Conservation (phyloP, 2,329 filamentous ascomycete species). For the Rutstroemia sp. region DNA sequence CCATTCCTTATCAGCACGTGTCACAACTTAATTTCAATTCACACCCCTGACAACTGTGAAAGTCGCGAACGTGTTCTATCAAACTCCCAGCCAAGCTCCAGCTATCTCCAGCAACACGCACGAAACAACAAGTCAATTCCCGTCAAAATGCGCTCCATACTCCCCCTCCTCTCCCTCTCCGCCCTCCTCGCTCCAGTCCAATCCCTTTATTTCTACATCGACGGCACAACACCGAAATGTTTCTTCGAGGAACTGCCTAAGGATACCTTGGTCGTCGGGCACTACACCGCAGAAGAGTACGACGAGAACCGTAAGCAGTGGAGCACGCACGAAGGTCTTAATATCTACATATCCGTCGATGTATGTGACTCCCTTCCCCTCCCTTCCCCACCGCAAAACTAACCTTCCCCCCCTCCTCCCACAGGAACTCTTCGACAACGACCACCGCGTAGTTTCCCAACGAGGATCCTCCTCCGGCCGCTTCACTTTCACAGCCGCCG, state of each 20-base stretch:
- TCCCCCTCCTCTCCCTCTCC: slow-evolving; percentile 59
- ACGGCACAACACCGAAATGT: slow-evolving; percentile 79
- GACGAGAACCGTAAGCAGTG: slow-evolving; percentile 63
- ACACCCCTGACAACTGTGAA: not conserved
- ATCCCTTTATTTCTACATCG: slow-evolving; percentile 93
- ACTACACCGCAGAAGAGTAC: slow-evolving; percentile 82
- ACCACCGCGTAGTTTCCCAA: slow-evolving; percentile 92
- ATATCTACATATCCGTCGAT: slow-evolving; percentile 87
- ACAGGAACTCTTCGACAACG: slow-evolving; percentile 94
- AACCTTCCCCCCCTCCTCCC: slow-evolving; percentile 8
- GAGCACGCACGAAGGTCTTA: slow-evolving; percentile 65
- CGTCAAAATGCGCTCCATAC: slow-evolving; percentile 48
- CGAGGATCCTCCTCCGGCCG: slow-evolving; percentile 67
- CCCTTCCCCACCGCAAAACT: not conserved
- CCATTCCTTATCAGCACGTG: slow-evolving; percentile 8
- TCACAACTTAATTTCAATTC: not conserved
- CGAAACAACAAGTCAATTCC: not conserved
- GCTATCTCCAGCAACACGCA: not conserved
- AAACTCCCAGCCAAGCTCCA: not conserved
- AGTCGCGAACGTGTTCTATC: slow-evolving; percentile 12
- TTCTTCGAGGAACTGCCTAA: slow-evolving; percentile 98
- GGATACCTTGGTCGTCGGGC: slow-evolving; percentile 90
- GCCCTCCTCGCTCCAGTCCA: slow-evolving; percentile 55
- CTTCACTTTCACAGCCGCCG: slow-evolving; percentile 93
- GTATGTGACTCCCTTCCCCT: slow-evolving; percentile 36